Percentiles rank a stretch among this genome's conserved stretches.
Evolutionary conservation across 2,329 filamentous ascomycete species (phyloP).

Genomic region (Ceratocystis papillata): DNA sequence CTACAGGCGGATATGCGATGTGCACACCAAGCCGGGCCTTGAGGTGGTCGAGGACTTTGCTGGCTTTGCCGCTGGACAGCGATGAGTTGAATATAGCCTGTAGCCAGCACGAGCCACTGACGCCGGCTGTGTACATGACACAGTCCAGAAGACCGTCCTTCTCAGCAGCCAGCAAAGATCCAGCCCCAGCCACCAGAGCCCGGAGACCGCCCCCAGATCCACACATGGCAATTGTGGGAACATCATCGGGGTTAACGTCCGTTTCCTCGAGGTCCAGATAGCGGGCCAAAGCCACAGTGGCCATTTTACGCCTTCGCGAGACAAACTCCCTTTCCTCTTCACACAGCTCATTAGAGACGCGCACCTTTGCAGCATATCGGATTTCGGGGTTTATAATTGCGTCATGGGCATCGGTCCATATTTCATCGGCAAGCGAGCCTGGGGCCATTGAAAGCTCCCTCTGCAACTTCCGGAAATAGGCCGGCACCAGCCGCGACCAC

Average conservation of each 20-base stretch:
- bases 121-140: slow-evolving; percentile 85
- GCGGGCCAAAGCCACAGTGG: slow-evolving; percentile 61
- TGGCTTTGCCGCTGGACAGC: slow-evolving; percentile 56
- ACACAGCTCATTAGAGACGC: slow-evolving; percentile 72
- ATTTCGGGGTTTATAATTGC: slow-evolving; percentile 79
- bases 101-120: slow-evolving; percentile 93
- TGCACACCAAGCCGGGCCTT: slow-evolving; percentile 77
- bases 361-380: slow-evolving; percentile 64
- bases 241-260: slow-evolving; percentile 83
- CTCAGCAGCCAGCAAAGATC: slow-evolving; percentile 72
- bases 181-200: slow-evolving; percentile 77
- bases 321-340: slow-evolving; percentile 71
- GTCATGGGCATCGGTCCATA: slow-evolving; percentile 86
- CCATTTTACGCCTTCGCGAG: slow-evolving; percentile 54
- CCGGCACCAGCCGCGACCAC: slow-evolving; percentile 69
- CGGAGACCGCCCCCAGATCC: slow-evolving; percentile 85
- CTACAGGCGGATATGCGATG: slow-evolving; percentile 82
- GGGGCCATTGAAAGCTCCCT: slow-evolving; percentile 77
- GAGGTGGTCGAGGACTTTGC: slow-evolving; percentile 66
- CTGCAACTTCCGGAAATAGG: slow-evolving; percentile 71
- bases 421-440: slow-evolving; percentile 80
- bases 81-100: slow-evolving; percentile 80
- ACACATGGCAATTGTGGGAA: slow-evolving; percentile 86
- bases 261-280: slow-evolving; percentile 70
- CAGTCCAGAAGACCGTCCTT: slow-evolving; percentile 89